A percentile compares a stretch with the other conserved stretches of the same genome.
Conservation (phyloP, 305 asterid species). For the Galium porrigens region DNA sequence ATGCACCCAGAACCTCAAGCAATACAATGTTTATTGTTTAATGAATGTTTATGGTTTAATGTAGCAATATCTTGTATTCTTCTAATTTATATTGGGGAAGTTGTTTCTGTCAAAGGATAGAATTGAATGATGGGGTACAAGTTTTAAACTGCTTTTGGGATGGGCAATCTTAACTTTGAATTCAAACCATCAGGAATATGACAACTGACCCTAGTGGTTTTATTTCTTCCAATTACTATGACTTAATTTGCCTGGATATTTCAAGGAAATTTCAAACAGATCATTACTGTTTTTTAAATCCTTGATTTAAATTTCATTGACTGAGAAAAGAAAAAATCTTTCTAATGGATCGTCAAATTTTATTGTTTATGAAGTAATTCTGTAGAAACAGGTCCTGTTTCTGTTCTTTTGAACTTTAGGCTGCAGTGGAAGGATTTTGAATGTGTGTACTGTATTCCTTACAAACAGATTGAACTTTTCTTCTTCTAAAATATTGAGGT, state of each 20-base stretch:
- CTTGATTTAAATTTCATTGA: neutral
- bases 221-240: neutral
- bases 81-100: neutral
- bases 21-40: neutral
- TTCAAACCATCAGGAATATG: neutral
- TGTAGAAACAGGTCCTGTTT: slow-evolving; percentile 2
- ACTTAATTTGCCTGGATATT: neutral
- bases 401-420: neutral
- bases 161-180: slow-evolving; percentile 6
- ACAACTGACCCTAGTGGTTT: neutral
- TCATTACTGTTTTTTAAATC: neutral
- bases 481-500: neutral
- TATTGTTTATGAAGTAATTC: neutral
- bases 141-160: neutral
- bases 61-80: neutral
- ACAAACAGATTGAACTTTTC: neutral
- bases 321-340: neutral
- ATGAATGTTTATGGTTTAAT: neutral
- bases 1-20: neutral
- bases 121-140: neutral
- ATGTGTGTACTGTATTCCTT: neutral
- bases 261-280: neutral
- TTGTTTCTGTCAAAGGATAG: neutral
- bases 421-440: too few relatives aligned
- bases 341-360: neutral